Evolutionary conservation across 1,284 basidiomycete genomes (phyloP), one percentile per base, ranked within the genome.

Genomic region (Rhodotorula sp.): DNA sequence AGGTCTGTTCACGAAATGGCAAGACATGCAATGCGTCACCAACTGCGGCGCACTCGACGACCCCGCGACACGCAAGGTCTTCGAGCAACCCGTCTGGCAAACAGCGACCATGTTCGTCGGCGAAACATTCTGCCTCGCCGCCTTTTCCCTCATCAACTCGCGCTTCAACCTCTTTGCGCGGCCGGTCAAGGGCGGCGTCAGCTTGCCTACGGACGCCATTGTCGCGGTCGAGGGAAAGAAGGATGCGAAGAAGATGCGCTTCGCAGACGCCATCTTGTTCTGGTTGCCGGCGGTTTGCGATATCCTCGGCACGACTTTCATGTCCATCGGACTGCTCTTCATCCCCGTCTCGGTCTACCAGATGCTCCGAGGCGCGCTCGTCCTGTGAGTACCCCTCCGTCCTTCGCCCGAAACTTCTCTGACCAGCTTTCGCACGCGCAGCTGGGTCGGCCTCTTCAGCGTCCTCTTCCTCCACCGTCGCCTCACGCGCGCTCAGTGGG

Each of bases 301-400:
- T 69, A 81, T 82, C 60, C 77, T 76, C 62, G 81, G 46, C 36
- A 81, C 81, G 79, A 81, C 81, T 48, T 76, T 78, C 27, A 68
- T 72, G 70, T 70, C 71, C 61, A 60, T 66, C 59, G 81, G 81
- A 10, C 74, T 82, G 15, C 75, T 82, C 56, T 80, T 81, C 68
- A 81, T 81, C 6, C 81, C 81, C 32, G 95, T 98, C 54, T 96
- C 93, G 62, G 93, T 99, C 77, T 98, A 92, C 84, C 95, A 95
- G 83, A 98, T 98, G 95, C 92, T 91, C 52, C 88, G 96, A 73
- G 96, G 96, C 53, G 92, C 94, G 20, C 87, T 99, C 66, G 95
- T 99, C 62, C 86, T 99, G 58, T 99, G 94, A 83, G 96, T 99
- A 70, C 94, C 93, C 47, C 80, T 92, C 63, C 86, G 97, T 74